These are phyloP conservation scores for Favolaschia claudopus DNA, from an alignment of 768 basidiomycete genomes.

Conservation along the genomic window DNA sequence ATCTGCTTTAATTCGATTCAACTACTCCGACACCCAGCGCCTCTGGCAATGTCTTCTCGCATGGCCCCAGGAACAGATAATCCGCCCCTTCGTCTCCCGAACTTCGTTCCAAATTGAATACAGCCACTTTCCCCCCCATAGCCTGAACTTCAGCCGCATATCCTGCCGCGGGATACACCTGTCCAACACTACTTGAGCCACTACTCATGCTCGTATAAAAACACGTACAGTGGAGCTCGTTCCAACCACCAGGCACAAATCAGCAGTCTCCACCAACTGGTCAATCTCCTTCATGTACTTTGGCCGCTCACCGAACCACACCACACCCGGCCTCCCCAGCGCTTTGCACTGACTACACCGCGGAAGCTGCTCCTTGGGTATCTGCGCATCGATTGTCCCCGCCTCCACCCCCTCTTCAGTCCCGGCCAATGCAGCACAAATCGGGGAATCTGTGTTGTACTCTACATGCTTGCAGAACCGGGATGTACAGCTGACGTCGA, in stretches of 20 bases:
- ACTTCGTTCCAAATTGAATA: constrained; percentile 48
- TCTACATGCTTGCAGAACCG: constrained; percentile 47
- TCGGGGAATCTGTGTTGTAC: constrained; percentile 49
- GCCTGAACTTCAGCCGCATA: constrained; percentile 41
- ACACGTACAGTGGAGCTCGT: constrained; percentile 57
- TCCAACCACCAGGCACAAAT: constrained; percentile 62
- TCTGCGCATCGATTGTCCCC: constrained; percentile 43
- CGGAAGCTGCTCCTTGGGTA: constrained; percentile 50
- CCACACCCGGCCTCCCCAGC: constrained; percentile 59
- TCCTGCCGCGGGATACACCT: constrained; percentile 55
- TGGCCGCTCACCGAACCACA: constrained; percentile 65
- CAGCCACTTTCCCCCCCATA: constrained; percentile 45
- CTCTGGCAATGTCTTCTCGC: constrained; percentile 51
- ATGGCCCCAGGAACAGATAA: constrained; percentile 56
- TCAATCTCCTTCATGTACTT: constrained; percentile 48
- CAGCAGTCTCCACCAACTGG: constrained; percentile 50
- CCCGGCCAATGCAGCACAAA: constrained; percentile 53
- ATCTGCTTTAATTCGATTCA: constrained; percentile 2
- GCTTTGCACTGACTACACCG: constrained; percentile 51
- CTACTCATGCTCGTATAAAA: neutral
- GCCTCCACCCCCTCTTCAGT: constrained; percentile 50
- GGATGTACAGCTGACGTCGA: constrained; percentile 60
- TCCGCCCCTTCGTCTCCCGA: constrained; percentile 50
- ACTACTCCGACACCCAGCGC: constrained; percentile 38
- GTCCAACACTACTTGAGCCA: neutral